phyloP scores from a whole-genome alignment of 495 filamentous ascomycete species.

The Penicillium coprophilum region DNA sequence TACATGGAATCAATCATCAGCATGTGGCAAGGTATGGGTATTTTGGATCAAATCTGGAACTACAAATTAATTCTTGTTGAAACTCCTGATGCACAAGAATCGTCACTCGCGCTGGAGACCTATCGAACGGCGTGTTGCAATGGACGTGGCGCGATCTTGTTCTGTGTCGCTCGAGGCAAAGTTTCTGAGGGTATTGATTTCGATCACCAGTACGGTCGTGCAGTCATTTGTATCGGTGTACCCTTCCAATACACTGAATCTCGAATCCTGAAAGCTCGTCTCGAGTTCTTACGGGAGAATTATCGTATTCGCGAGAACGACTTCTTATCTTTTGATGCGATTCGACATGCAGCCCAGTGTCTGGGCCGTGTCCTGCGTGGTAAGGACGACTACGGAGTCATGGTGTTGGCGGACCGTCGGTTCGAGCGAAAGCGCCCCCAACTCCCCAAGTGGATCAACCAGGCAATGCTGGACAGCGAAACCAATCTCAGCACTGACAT shows the following conservation, averaged over 20 bases:
- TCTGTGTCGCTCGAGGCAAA: constrained; percentile 95
- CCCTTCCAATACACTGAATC: constrained; percentile 99
- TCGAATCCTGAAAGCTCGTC: constrained; percentile 89
- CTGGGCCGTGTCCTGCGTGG: constrained; percentile 92
- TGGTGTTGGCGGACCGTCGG: constrained; percentile 92
- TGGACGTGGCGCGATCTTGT: constrained; percentile 86
- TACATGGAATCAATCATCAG: constrained; percentile 99
- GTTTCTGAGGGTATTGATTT: constrained; percentile 99
- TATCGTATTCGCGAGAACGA: constrained; percentile 98
- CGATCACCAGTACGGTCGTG: constrained; percentile 97
- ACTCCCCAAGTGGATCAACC: constrained; percentile 96
- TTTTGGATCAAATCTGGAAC: constrained; percentile 97
- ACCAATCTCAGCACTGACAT: constrained; percentile 92
- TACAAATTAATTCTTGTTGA: constrained; percentile 98
- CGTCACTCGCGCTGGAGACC: constrained; percentile 90
- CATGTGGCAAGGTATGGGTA: constrained; percentile 99
- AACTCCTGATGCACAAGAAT: constrained; percentile 96
- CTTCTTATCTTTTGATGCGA: constrained; percentile 98
- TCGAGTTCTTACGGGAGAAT: constrained; percentile 94
- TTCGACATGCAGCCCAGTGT: constrained; percentile 97
- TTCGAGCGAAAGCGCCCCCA: constrained; percentile 88
- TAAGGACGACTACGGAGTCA: constrained; percentile 98
- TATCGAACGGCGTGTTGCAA: constrained; percentile 98
- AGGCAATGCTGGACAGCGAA: constrained; percentile 79
- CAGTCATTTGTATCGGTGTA: constrained; percentile 94